phyloP scores from a whole-genome alignment of 2,329 filamentous ascomycete genomes.

The Epichloe gansuensis region DNA sequence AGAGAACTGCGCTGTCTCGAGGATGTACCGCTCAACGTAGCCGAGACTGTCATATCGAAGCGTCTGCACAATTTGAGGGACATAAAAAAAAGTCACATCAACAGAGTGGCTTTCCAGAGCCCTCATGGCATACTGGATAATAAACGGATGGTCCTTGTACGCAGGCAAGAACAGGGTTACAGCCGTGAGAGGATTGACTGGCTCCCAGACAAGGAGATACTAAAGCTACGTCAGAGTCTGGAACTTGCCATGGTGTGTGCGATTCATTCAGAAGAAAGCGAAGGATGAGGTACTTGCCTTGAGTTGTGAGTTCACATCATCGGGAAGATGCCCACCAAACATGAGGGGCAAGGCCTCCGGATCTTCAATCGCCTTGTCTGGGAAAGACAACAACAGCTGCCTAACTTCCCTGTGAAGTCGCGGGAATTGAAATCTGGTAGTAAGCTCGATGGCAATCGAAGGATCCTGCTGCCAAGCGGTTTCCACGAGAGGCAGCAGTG shows the following conservation, averaged over 20 bases:
- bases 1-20: slow-evolving; percentile 95
- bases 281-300: slow-evolving; percentile 44
- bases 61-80: slow-evolving; percentile 93
- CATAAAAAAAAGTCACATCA: slow-evolving; percentile 98
- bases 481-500: slow-evolving; percentile 51
- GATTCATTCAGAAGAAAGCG: not conserved
- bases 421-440: slow-evolving; percentile 63
- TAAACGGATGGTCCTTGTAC: slow-evolving; percentile 81
- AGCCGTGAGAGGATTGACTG: slow-evolving; percentile 84
- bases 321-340: slow-evolving; percentile 61
- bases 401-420: slow-evolving; percentile 65
- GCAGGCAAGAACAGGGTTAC: slow-evolving; percentile 86
- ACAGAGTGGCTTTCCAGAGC: slow-evolving; percentile 86
- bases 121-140: slow-evolving; percentile 94
- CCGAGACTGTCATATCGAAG: slow-evolving; percentile 85
- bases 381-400: slow-evolving; percentile 66
- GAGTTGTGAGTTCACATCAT: slow-evolving; percentile 65
- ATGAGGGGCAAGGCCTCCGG: slow-evolving; percentile 74
- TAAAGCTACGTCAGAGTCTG: slow-evolving; percentile 21
- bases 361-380: slow-evolving; percentile 68
- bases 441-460: slow-evolving; percentile 75
- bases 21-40: slow-evolving; percentile 91
- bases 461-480: slow-evolving; percentile 83
- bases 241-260: not conserved
- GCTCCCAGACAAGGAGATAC: slow-evolving; percentile 87